Evolutionary conservation across 257 asterid genomes (phyloP).

Genomic region (Striga asiatica): DNA sequence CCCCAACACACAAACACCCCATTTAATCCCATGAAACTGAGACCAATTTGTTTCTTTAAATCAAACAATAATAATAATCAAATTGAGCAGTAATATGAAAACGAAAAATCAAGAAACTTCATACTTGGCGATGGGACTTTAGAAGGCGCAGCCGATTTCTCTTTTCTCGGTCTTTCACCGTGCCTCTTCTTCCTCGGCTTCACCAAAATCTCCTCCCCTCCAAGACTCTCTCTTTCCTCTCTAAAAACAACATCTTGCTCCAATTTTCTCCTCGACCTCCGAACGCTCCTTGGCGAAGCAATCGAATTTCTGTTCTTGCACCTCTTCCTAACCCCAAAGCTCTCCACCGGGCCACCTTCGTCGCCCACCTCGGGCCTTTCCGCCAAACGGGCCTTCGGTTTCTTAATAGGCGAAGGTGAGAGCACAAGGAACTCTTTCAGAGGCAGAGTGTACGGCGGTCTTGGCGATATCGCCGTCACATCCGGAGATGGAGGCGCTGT

Average conservation of each 20-base stretch:
- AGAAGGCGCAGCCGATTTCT: conserved; percentile 31
- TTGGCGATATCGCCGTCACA: conserved; percentile 26
- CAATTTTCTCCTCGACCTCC: conserved; percentile 49
- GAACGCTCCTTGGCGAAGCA: conserved; percentile 47
- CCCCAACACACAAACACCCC: background rate
- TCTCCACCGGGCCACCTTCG: conserved; percentile 38
- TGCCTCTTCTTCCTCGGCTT: conserved; percentile 67
- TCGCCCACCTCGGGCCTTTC: conserved; percentile 45
- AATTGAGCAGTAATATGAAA: background rate
- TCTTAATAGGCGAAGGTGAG: conserved; percentile 57
- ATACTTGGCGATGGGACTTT: conserved; percentile 42
- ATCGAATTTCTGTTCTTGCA: conserved; percentile 34
- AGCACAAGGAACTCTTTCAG: conserved; percentile 49
- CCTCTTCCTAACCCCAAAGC: conserved; percentile 31
- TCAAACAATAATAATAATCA: background rate
- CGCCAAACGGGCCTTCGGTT: conserved; percentile 36
- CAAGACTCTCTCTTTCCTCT: conserved; percentile 51
- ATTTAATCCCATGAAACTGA: background rate
- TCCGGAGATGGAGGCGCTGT: conserved; percentile 45
- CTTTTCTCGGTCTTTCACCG: conserved; percentile 40
- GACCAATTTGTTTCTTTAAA: no score
- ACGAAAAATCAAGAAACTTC: conserved; percentile 5
- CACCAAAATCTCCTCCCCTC: conserved; percentile 40
- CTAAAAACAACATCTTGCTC: conserved; percentile 46
- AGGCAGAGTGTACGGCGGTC: conserved; percentile 46